Evolutionary conservation across 2,329 filamentous ascomycete genomes (phyloP).

Genomic region (Ascochyta clinopodiicola): DNA sequence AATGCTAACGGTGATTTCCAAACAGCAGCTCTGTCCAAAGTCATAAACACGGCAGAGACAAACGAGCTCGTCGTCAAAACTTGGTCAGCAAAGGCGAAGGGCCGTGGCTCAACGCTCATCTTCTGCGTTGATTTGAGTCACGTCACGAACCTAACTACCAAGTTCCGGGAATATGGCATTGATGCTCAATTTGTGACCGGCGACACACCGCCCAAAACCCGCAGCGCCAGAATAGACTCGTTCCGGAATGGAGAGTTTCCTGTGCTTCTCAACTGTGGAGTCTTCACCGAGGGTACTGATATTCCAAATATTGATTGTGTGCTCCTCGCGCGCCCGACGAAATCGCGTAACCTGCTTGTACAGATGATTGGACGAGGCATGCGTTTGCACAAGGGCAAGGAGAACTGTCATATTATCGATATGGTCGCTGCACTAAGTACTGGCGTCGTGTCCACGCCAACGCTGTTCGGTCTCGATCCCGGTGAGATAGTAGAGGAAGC

Average conservation of each 20-base stretch:
- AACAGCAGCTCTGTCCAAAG: slow-evolving; percentile 75
- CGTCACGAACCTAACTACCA: slow-evolving; percentile 74
- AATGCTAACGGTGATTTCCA: slow-evolving; percentile 79
- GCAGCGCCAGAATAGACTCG: slow-evolving; percentile 72
- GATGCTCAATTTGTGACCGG: slow-evolving; percentile 89
- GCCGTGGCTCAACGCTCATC: slow-evolving; percentile 82
- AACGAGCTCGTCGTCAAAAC: slow-evolving; percentile 86
- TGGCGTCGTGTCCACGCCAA: slow-evolving; percentile 89
- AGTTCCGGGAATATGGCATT: slow-evolving; percentile 78
- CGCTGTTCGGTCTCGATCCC: slow-evolving; percentile 90
- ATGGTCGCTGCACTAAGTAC: slow-evolving; percentile 87
- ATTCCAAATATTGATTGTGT: slow-evolving; percentile 98
- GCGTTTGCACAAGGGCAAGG: slow-evolving; percentile 79
- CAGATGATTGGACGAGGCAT: slow-evolving; percentile 98
- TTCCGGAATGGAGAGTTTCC: slow-evolving; percentile 82
- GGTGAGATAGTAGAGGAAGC: slow-evolving; percentile 74
- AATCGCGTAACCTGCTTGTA: slow-evolving; percentile 88
- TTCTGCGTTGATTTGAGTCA: slow-evolving; percentile 94
- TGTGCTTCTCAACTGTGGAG: slow-evolving; percentile 90
- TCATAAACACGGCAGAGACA: slow-evolving; percentile 79
- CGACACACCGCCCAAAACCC: slow-evolving; percentile 72
- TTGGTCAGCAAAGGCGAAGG: slow-evolving; percentile 79
- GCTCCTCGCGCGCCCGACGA: slow-evolving; percentile 83
- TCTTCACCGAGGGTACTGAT: slow-evolving; percentile 97
- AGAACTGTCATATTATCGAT: slow-evolving; percentile 93